These are phyloP conservation scores for Mycena filopes DNA, from an alignment of 768 basidiomycete genomes.

Conservation along the genomic window DNA sequence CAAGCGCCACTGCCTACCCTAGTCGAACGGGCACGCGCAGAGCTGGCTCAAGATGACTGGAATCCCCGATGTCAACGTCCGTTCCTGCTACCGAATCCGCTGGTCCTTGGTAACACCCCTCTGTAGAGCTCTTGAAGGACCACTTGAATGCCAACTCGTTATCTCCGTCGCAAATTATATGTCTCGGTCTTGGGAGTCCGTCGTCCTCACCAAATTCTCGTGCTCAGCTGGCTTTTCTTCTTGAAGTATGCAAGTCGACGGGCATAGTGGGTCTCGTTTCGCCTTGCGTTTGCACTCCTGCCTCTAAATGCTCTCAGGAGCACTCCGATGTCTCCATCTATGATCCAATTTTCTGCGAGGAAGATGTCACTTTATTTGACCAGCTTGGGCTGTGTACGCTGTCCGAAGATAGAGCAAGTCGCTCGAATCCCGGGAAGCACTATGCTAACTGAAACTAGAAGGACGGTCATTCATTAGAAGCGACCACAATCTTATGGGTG, in stretches of 20 bases:
- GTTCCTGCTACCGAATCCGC: slow-evolving; percentile 38
- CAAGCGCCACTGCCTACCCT: slow-evolving; percentile 48
- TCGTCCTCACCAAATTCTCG: slow-evolving; percentile 67
- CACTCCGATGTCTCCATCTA: slow-evolving; percentile 61
- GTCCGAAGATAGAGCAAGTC: too few relatives aligned
- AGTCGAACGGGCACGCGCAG: slow-evolving; percentile 55
- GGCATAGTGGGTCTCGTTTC: slow-evolving; percentile 63
- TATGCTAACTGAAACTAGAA: too few relatives aligned
- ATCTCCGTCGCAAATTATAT: slow-evolving; percentile 57
- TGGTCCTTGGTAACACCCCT: slow-evolving; percentile 17
- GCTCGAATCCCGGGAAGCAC: too few relatives aligned
- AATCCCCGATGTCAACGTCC: slow-evolving; percentile 64
- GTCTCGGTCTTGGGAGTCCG: slow-evolving; percentile 84
- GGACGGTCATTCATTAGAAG: too few relatives aligned
- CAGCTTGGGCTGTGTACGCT: slow-evolving; percentile 47
- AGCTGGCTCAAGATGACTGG: slow-evolving; percentile 64
- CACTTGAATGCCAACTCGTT: slow-evolving; percentile 41
- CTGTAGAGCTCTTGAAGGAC: slow-evolving; percentile 49
- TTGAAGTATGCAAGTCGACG: slow-evolving; percentile 62
- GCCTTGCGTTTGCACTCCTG: slow-evolving; percentile 7
- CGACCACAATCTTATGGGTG: too few relatives aligned
- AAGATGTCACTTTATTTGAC: slow-evolving; percentile 51
- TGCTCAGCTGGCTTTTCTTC: slow-evolving; percentile 75
- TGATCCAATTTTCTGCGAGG: slow-evolving; percentile 74
- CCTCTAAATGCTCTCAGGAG: slow-evolving; percentile 51